Evolutionary conservation across 805 yeast genomes (phyloP), one percentile per base, ranked within the genome.

Genomic region (Priceomyces melissophilus): DNA sequence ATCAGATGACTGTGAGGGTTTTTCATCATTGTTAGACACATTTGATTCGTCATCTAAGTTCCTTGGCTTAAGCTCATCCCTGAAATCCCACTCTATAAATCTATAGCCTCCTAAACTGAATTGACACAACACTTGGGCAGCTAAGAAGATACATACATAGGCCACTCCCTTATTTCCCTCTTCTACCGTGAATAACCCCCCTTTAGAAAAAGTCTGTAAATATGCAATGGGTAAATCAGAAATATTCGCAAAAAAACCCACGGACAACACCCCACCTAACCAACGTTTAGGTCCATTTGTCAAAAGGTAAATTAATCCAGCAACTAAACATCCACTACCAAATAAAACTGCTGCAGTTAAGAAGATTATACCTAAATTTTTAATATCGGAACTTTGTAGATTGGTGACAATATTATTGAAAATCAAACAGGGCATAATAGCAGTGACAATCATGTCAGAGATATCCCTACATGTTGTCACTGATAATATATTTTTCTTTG

Each of bases 161-260:
- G 96, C 93, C 17, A 84, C 83, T 17, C 96, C 97, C 50, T 76
- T 75, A 40, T 78, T 72, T 29, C 87, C 87, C 45, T 85, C 80
- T 3, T 61, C 75, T 11, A 67, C 52, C 0, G 82, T 67, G 51
- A 89, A 82, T 5, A 74, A 65, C 1, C 78, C 67, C 1, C 88
- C 81, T 11, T 77, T 72, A 17, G 85, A 82, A 54, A 87, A 63
- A 2, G 91, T 83, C 53, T 82, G 87, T 29, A 82, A 58, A 50
- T 87, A 88, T 0, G 96, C 95, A 49, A 87, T 84, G 0, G 96
- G 96, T 41, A 87, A 69, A 62, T 87, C 96, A 11, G 89, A 78
- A 33, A 84, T 79, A 54, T 87, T 87, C 33, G 89, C 90, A 54
- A 87, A 78, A 25, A 84, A 67, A 0, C 91, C 88, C 8, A 85